These are phyloP conservation scores for Blastobotrys terrestris DNA, from an alignment of 805 yeast species.

Conservation along the genomic window DNA sequence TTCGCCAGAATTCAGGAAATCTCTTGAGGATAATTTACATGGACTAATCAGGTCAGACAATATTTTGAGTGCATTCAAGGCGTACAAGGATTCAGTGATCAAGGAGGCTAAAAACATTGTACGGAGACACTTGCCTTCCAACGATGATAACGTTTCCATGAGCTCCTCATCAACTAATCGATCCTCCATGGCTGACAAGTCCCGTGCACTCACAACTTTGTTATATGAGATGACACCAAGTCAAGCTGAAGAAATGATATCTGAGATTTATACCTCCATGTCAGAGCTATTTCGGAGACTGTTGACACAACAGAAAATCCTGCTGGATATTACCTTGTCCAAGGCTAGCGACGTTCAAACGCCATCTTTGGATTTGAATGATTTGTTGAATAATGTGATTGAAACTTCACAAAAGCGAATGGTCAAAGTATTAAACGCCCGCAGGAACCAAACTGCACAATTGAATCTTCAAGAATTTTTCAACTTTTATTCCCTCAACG, in stretches of 20 bases:
- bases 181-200: constrained; percentile 29
- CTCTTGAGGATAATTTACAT: constrained; percentile 43
- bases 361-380: constrained; percentile 54
- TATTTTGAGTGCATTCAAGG: constrained; percentile 52
- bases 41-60: constrained; percentile 60
- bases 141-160: constrained; percentile 26
- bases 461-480: constrained; percentile 57
- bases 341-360: not conserved
- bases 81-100: constrained; percentile 63
- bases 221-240: constrained; percentile 62
- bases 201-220: constrained; percentile 37
- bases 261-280: constrained; percentile 51
- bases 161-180: constrained; percentile 22
- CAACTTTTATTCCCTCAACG: constrained; percentile 57
- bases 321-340: constrained; percentile 62
- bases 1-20: constrained; percentile 35
- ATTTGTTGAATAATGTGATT: constrained; percentile 60
- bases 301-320: constrained; percentile 68
- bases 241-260: constrained; percentile 70
- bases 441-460: constrained; percentile 63
- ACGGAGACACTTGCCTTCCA: constrained; percentile 52
- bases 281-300: constrained; percentile 71
- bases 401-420: constrained; percentile 68
- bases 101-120: constrained; percentile 70
- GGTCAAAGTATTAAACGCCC: constrained; percentile 68